phyloP scores from a whole-genome alignment of 2,329 filamentous ascomycete species.

The Fusarium sp. region DNA sequence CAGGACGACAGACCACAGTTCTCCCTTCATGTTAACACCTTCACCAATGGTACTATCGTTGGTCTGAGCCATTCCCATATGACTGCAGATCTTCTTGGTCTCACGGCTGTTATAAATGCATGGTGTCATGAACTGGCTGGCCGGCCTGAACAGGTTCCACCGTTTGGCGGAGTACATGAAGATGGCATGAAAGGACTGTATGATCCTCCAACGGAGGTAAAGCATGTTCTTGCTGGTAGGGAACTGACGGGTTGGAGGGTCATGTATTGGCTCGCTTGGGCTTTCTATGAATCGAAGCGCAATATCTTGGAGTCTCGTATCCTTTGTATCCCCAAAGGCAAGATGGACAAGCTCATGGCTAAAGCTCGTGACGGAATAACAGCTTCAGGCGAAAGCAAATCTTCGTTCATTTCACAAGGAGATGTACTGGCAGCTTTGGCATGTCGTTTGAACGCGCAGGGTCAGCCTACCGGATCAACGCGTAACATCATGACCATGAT shows the following conservation, averaged over 20 bases:
- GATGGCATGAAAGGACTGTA: not conserved
- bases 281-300: not conserved
- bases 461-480: not conserved
- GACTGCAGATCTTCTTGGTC: not conserved
- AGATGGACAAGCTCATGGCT: too few species aligned
- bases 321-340: not conserved
- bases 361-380: too few species aligned
- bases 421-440: too few species aligned
- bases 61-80: not conserved
- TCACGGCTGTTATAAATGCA: not conserved
- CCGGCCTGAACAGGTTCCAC: not conserved
- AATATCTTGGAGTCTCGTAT: not conserved
- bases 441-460: too few species aligned
- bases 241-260: not conserved
- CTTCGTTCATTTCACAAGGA: too few species aligned
- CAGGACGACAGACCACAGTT: not conserved
- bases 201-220: not conserved
- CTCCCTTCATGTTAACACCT: not conserved
- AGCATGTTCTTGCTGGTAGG: not conserved
- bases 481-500: not conserved
- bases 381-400: too few species aligned
- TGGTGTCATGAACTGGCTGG: not conserved
- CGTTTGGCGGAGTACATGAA: not conserved
- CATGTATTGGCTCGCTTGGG: not conserved
- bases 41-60: not conserved